phyloP scores from a whole-genome alignment of 345 rosid species.

The Acer yangbiense region DNA sequence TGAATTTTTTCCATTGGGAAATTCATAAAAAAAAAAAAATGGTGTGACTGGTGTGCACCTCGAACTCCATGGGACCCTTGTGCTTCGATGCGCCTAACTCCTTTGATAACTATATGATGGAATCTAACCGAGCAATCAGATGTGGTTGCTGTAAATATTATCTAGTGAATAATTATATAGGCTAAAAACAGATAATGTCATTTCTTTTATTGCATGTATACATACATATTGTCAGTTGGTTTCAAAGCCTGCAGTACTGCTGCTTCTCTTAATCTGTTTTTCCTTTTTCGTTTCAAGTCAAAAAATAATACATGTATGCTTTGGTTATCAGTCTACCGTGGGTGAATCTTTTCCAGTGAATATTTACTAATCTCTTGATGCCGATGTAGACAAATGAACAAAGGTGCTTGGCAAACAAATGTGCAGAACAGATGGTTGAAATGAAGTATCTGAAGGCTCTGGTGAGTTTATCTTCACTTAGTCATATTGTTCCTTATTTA shows the following conservation, averaged over 20 bases:
- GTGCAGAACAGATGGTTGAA: constrained; percentile 65
- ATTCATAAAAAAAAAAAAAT: no score
- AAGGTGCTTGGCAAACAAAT: constrained; percentile 53
- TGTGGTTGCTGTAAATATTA: background rate
- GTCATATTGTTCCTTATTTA: background rate
- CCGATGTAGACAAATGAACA: constrained; percentile 67
- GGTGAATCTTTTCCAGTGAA: constrained; percentile 5
- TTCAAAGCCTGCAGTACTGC: background rate
- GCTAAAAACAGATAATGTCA: background rate
- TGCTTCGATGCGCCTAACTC: no score
- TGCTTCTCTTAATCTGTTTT: background rate
- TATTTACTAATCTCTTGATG: constrained; percentile 22
- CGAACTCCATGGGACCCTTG: no score
- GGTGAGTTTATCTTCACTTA: constrained; percentile 42
- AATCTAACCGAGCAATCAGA: background rate
- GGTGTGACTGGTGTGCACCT: no score
- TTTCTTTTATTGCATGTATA: background rate
- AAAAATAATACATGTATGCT: background rate
- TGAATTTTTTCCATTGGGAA: no score
- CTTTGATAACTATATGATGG: background rate
- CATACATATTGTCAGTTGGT: background rate
- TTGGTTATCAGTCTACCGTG: background rate
- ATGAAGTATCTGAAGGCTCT: constrained; percentile 61
- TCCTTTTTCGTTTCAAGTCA: background rate
- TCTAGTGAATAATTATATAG: background rate